phyloP scores from a whole-genome alignment of 2,329 filamentous ascomycete species.

The Xylogone sp. region DNA sequence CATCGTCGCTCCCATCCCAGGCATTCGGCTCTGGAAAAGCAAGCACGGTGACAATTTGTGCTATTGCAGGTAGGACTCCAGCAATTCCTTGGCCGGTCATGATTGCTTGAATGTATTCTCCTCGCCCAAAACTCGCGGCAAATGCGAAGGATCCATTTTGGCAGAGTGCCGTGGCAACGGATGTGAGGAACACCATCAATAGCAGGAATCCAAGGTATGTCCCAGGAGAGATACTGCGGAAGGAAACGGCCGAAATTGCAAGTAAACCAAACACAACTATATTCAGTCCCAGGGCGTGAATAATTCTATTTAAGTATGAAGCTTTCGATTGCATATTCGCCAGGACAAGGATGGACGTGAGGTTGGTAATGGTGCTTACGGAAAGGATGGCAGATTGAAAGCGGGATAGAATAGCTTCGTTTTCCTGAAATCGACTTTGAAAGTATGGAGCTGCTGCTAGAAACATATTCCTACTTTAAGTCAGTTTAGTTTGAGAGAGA shows the following conservation, averaged over 20 bases:
- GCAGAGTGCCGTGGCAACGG: conserved; percentile 76
- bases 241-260: conserved; percentile 71
- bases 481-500: background rate
- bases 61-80: conserved; percentile 82
- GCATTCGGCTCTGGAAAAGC: conserved; percentile 48
- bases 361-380: conserved; percentile 79
- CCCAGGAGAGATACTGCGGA: conserved; percentile 56
- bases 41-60: conserved; percentile 81
- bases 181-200: conserved; percentile 73
- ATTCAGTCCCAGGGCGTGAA: conserved; percentile 71
- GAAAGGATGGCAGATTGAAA: conserved; percentile 90
- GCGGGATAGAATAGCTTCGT: conserved; percentile 69
- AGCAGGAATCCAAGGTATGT: conserved; percentile 81
- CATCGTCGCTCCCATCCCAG: conserved; percentile 20
- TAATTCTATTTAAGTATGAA: conserved; percentile 85
- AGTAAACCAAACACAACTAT: conserved; percentile 73
- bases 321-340: conserved; percentile 77
- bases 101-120: conserved; percentile 91
- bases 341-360: conserved; percentile 71
- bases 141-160: conserved; percentile 96
- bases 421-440: conserved; percentile 70
- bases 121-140: conserved; percentile 76
- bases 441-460: conserved; percentile 94
- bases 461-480: conserved; percentile 83
- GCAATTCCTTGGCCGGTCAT: conserved; percentile 94